Evolutionary conservation across 768 basidiomycete genomes (phyloP).

Genomic region (Lentinula aciculospora): DNA sequence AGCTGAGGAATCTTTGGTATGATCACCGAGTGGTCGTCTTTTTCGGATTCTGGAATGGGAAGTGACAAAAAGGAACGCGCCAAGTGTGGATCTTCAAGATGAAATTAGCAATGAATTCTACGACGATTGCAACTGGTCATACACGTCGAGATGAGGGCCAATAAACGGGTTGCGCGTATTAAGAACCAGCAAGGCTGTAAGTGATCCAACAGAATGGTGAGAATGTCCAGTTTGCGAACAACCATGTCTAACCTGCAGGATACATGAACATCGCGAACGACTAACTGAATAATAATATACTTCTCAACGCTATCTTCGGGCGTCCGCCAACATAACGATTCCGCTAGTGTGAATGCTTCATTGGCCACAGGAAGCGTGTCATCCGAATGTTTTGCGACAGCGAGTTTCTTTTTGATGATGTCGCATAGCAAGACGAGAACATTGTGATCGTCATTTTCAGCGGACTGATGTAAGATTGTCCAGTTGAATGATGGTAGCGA

Average conservation of each 20-base stretch:
- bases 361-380: constrained; percentile 28
- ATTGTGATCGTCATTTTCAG: constrained; percentile 18
- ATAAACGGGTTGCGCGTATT: constrained; percentile 37
- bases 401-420: constrained; percentile 35
- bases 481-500: constrained; percentile 43
- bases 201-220: constrained; percentile 43
- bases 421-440: constrained; percentile 35
- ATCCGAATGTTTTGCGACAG: constrained; percentile 22
- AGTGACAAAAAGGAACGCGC: constrained; percentile 36
- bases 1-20: constrained; percentile 33
- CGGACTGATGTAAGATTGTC: constrained; percentile 25
- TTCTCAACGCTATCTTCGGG: constrained; percentile 35
- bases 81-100: constrained; percentile 32
- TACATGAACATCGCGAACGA: background rate
- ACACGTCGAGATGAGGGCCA: constrained; percentile 54
- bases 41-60: constrained; percentile 18
- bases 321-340: constrained; percentile 45
- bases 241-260: constrained; percentile 32
- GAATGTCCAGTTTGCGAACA: constrained; percentile 30
- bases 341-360: constrained; percentile 43
- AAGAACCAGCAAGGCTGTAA: constrained; percentile 50
- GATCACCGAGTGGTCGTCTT: constrained; percentile 13
- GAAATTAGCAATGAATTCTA: constrained; percentile 6
- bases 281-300: constrained; percentile 19
- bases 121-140: constrained; percentile 17